phyloP scores from a whole-genome alignment of 2,329 filamentous ascomycete genomes.

The Tolypocladium ovalisporum region DNA sequence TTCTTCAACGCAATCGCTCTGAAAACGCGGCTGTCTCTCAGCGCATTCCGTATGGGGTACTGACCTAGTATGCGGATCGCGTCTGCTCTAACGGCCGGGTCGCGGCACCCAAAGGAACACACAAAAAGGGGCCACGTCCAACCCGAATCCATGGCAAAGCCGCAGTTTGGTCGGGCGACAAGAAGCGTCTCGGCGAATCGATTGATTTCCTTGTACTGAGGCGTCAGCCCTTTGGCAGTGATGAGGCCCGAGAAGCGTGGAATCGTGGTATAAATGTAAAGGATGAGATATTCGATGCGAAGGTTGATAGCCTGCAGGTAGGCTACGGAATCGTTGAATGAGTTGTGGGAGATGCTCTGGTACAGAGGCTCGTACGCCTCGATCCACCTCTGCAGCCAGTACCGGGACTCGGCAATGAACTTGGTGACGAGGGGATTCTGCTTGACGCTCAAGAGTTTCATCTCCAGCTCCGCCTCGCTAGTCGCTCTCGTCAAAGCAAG shows the following conservation, averaged over 20 bases:
- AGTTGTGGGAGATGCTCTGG: constrained; percentile 12
- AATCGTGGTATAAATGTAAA: constrained; percentile 26
- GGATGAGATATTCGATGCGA: constrained; percentile 30
- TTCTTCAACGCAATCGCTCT: constrained; percentile 27
- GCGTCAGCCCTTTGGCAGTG: constrained; percentile 25
- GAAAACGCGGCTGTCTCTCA: constrained; percentile 30
- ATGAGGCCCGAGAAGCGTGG: constrained; percentile 25
- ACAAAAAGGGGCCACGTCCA: constrained; percentile 34
- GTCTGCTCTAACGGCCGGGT: constrained; percentile 25
- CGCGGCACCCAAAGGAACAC: constrained; percentile 28
- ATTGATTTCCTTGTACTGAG: constrained; percentile 30
- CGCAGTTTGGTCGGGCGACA: constrained; percentile 20
- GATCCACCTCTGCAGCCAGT: constrained; percentile 29
- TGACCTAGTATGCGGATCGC: constrained; percentile 27
- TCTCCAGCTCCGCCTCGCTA: constrained; percentile 15
- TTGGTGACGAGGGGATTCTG: constrained; percentile 16
- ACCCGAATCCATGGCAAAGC: constrained; percentile 34
- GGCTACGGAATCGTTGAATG: constrained; percentile 8
- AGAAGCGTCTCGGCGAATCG: constrained; percentile 25
- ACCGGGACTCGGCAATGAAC: constrained; percentile 24
- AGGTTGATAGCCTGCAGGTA: constrained; percentile 28
- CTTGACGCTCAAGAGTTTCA: constrained; percentile 18
- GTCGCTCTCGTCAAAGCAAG: constrained; percentile 16
- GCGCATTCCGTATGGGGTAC: constrained; percentile 31
- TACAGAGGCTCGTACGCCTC: constrained; percentile 26